Base-by-base conservation (phyloP, 768 basidiomycete species). In the Myochromella boudieri region DNA sequence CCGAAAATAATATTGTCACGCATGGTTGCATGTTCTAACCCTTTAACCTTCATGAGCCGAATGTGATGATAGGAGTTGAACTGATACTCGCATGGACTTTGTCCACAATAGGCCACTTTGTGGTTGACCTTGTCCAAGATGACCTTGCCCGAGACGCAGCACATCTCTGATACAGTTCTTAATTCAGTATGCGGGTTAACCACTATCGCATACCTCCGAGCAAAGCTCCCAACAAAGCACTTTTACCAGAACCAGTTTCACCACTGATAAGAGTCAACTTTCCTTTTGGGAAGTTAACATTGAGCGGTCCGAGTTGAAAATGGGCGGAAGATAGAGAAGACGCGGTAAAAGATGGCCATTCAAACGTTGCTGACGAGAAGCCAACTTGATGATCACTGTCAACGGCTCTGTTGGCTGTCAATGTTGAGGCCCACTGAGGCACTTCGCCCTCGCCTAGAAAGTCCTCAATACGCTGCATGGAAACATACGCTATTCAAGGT, bases 1-100 rank as follows among this genome's bases (percentile, higher is more conserved):
- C 83, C 82, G 65, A 91, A 95, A 11, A 88, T 62, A 52, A 95
- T 87, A 59, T 91, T 91, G 46, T 90, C 88, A 17, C 79, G 72
- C 47, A 93, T 89, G 0, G 87, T 87, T 1, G 85, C 87, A 60
- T 90, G 85, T 59, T 88, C 83, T 6, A 91, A 74, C 85, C 85
- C 87, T 71, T 65, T 43, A 39, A 58, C 61, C 20, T 61, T 57
- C 43, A 59, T 62, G 21, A 65, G 9, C 48, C 64, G 15, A 38
- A 45, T 14, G n/a, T 42, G 4, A 2, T 6, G 28, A 18, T 4
- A 26, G 20, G 22, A 1, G 28, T 3, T 8, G 4, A 22, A 27
- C 17, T 18, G 31, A 22, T n/a, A 57, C 74, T 48, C 36, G 80
- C 82, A 85, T 44, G 82, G 78, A 54, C 72, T 81, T 57, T 87